These are phyloP conservation scores for Hypoxylon sp. DNA, from an alignment of 2,329 filamentous ascomycete genomes.

Conservation along the genomic window DNA sequence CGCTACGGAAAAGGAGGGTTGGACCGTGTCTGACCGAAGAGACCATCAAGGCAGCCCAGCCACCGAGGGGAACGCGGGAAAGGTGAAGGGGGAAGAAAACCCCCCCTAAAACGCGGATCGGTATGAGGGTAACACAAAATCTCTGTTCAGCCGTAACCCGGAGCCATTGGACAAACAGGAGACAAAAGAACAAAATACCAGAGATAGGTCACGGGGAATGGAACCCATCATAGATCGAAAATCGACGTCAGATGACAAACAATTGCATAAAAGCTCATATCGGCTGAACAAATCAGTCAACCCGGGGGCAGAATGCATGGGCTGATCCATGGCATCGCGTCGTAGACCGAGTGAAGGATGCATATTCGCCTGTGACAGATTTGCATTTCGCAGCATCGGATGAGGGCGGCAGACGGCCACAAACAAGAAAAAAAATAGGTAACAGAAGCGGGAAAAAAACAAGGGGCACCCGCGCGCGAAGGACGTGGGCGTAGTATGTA, in stretches of 20 bases:
- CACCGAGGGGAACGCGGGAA: conserved; percentile 43
- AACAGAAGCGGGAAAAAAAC: conserved; percentile 25
- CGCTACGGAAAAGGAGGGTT: conserved; percentile 41
- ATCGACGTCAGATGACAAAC: conserved; percentile 47
- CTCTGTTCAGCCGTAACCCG: conserved; percentile 43
- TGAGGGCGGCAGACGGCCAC: conserved; percentile 46
- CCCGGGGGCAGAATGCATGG: conserved; percentile 45
- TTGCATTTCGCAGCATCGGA: conserved; percentile 48
- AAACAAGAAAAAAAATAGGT: conserved; percentile 39
- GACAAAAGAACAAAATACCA: conserved; percentile 15
- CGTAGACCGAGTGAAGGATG: conserved; percentile 48
- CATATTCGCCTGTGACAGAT: conserved; percentile 48
- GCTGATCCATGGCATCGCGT: conserved; percentile 47
- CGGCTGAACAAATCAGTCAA: conserved; percentile 49
- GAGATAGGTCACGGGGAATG: conserved; percentile 42
- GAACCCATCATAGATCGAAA: conserved; percentile 41
- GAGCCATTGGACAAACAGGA: conserved; percentile 39
- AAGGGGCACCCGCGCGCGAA: conserved; percentile 28
- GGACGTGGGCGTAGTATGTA: conserved; percentile 15
- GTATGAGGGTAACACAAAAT: conserved; percentile 45
- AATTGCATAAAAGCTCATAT: conserved; percentile 48
- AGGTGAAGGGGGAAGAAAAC: conserved; percentile 33
- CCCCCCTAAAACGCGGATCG: conserved; percentile 41
- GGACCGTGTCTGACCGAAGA: conserved; percentile 49
- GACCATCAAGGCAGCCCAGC: conserved; percentile 34